Evolutionary conservation across 2,329 filamentous ascomycete genomes (phyloP).

Genomic region (Cladosporium sp.): DNA sequence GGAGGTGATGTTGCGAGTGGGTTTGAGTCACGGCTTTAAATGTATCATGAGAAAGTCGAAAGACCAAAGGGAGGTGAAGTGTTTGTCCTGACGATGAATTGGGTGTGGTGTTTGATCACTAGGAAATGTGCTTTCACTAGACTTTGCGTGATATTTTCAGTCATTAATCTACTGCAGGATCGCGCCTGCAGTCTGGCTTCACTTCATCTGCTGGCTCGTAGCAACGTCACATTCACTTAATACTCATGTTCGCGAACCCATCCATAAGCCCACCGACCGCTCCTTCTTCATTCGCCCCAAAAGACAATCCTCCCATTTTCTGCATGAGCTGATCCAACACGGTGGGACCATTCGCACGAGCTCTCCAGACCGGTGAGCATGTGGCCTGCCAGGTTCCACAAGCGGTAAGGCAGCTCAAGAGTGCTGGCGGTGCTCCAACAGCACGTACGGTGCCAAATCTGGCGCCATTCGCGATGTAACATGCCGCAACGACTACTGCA

Average conservation of each 20-base stretch:
- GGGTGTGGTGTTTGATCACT: neutral
- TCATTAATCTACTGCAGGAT: neutral
- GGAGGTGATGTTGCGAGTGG: neutral
- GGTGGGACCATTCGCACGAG: neutral
- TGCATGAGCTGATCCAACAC: neutral
- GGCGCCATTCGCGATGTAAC: neutral
- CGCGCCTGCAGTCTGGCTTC: neutral
- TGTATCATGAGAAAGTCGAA: no score
- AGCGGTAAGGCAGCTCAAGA: neutral
- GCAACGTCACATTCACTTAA: neutral
- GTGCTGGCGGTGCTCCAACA: neutral
- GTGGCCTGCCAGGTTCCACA: neutral
- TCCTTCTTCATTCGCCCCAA: neutral
- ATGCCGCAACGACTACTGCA: neutral
- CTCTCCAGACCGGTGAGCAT: neutral
- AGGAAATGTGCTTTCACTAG: neutral
- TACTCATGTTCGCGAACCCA: neutral
- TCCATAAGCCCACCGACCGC: neutral
- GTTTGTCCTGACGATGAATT: neutral
- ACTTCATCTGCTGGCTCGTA: neutral
- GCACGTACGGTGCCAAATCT: neutral
- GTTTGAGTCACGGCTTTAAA: neutral
- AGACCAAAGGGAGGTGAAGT: neutral
- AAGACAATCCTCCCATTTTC: neutral
- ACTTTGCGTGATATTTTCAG: neutral